Evolutionary conservation across 352 stramenopile genomes (phyloP), one percentile per base, ranked within the genome.

Genomic region (Phytophthora ramorum): DNA sequence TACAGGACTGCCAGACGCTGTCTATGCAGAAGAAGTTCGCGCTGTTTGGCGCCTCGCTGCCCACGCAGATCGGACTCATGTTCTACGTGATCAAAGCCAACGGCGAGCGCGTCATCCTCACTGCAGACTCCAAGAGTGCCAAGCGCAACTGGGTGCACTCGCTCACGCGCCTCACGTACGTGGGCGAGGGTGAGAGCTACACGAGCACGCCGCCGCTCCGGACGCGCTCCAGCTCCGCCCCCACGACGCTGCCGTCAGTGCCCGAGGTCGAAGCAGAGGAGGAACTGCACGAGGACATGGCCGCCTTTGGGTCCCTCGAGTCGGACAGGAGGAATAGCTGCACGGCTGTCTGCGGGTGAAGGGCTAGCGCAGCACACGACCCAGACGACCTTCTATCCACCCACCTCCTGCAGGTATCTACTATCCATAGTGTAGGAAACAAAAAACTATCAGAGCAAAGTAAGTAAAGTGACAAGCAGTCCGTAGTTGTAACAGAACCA

Each of bases 1-100:
- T 89, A 2, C 78, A 91, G 44, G 84, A 93, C 66, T 84, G 74
- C 10, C 63, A 81, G 37, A 58, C 70, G 17, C 58, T 93, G 57
- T 78, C 80, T 4, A 81, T 75, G 60, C 75, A 85, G 38, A 83
- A 84, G 73, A 87, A 91, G 58, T 74, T 90, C 47, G 75, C 75
- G 35, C 59, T 85, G 17, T 91, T 91, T 46, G 84, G 84, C 13
- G 72, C 80, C 0, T 69, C 75, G 46, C 28, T 91, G 16, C 84
- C 84, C 4, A 28, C 69, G 0, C 66, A 85, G 8, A 68, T 93
- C 38, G 51, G 61, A 37, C 69, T 80, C 48, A 79, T 93, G 76
- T 88, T 93, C 45, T 82, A 88, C 59, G 79, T 91, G 20, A 91
- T 84, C 44, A 87, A 83, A 37, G 68, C 74, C n/a, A 85, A 84